Percentiles rank a stretch among this genome's conserved stretches.
Conservation (phyloP, 345 rosid genomes). For the Lagerstroemia speciosa region DNA sequence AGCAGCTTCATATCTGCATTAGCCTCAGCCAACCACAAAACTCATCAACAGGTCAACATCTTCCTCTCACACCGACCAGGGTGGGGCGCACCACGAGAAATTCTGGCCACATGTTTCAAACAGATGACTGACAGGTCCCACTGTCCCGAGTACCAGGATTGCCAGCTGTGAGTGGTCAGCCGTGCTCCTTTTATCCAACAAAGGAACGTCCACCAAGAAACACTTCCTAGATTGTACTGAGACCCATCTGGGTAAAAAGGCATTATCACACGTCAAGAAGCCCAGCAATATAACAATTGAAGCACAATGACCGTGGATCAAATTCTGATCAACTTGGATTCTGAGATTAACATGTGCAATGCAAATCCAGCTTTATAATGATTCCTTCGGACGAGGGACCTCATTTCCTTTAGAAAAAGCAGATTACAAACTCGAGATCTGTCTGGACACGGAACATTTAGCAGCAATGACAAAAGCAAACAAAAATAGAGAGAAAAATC, state of each 20-base stretch:
- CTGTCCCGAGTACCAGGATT: neutral
- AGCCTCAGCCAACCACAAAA: conserved; percentile 26
- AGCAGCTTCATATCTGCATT: neutral
- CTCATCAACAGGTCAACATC: conserved; percentile 13
- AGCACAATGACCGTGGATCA: neutral
- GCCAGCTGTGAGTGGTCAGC: neutral
- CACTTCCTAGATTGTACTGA: too few species aligned
- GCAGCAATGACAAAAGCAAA: conserved; percentile 19
- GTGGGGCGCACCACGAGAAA: neutral
- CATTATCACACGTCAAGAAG: too few species aligned
- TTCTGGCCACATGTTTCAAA: too few species aligned
- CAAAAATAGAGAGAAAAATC: neutral
- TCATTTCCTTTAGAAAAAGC: conserved; percentile 6
- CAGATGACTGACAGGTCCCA: conserved; percentile 7
- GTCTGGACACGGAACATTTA: conserved; percentile 14
- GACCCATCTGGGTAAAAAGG: too few species aligned
- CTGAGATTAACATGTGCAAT: neutral
- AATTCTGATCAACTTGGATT: neutral
- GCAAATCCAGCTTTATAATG: conserved; percentile 1
- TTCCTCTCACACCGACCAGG: conserved; percentile 5
- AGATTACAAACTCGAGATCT: conserved; percentile 20
- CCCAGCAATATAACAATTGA: neutral
- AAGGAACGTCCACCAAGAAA: too few species aligned
- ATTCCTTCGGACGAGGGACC: neutral
- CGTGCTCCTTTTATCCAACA: neutral